Base-by-base conservation (phyloP, 75 land plant genomes). In the Ceratopteris richardii region DNA sequence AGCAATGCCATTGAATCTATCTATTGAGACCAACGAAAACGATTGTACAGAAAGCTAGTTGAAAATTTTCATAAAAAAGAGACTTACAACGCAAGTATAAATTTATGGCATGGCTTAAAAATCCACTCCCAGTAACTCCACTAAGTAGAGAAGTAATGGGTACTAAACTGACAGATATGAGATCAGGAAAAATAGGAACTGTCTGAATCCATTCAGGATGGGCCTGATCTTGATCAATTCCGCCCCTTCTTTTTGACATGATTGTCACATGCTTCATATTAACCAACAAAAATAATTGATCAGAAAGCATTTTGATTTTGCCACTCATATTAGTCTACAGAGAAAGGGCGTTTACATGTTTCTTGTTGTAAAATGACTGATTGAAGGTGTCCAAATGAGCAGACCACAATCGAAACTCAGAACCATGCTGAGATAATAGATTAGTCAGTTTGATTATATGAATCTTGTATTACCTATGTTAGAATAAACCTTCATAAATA, bases 61-160 rank as follows among this genome's bases (percentile, higher is more conserved):
- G n/a, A n/a, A n/a, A n/a, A n/a, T n/a, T n/a, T n/a, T n/a, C n/a
- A n/a, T n/a, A n/a, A n/a, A n/a, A 9, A 4, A 33, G 37, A 26
- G 25, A 54, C 90, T 72, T 63, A 88, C 94, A 88, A 19, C 83
- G 78, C 42, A 84, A 59, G 54, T 88, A 88, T 0, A 84, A 72
- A 73, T 88, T 88, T 31, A 84, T 79, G 53, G 94, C 94, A 73
- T 84, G 88, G 61, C 77, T 88, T 57, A 88, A 58, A 54, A 78
- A 88, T 61, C 88, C 88, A 71, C 80, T 82, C 18, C 94, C 94
- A 65, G 85, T 76, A 53, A 88, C 73, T 61, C 94, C 94, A 79
- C 71, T 84, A 57, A 88, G 54, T 31, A 88, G 64, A 57, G 85
- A 79, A 5, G 88, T 79, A 47, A 88, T 80, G 26, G 94, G 88